Conservation (phyloP, 306 rosid genomes). For the Notholithocarpus densiflorus region DNA sequence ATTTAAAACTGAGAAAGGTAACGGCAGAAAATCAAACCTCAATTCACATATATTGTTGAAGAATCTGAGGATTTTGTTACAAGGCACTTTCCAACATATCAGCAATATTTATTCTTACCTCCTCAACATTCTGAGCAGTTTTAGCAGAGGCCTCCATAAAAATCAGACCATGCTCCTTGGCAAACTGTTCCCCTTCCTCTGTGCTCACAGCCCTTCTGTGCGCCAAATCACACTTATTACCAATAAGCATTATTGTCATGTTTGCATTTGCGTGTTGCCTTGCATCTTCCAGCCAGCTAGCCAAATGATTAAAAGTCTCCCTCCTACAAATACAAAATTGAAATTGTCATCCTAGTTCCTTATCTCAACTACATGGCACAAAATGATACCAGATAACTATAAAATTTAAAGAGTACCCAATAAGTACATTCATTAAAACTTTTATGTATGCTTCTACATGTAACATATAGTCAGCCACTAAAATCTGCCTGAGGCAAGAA, state of each 20-base stretch:
- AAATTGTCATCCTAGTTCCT: slow-evolving; percentile 7
- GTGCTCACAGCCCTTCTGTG: slow-evolving; percentile 99
- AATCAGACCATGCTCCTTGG: slow-evolving; percentile 92
- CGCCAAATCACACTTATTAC: slow-evolving; percentile 94
- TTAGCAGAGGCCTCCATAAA: slow-evolving; percentile 99
- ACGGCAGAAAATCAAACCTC: slow-evolving; percentile 14
- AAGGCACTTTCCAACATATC: neutral
- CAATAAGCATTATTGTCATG: slow-evolving; percentile 95
- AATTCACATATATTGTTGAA: neutral
- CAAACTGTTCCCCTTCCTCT: slow-evolving; percentile 98
- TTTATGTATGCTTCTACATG: neutral
- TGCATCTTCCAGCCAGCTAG: slow-evolving; percentile 99
- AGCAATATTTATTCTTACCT: slow-evolving; percentile 44
- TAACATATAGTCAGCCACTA: neutral
- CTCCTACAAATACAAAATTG: slow-evolving; percentile 53
- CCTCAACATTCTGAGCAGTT: slow-evolving; percentile 98
- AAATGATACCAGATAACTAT: neutral
- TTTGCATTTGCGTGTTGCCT: slow-evolving; percentile 98
- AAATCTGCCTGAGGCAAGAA: slow-evolving; percentile 3
- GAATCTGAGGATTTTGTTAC: neutral
- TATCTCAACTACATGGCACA: neutral
- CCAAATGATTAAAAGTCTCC: slow-evolving; percentile 97
- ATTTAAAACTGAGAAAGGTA: slow-evolving; percentile 11
- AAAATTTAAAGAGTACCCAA: slow-evolving; percentile 1
- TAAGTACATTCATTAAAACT: neutral